These are phyloP conservation scores for Cladobotryum protrusum DNA, from an alignment of 2,329 filamentous ascomycete species.

Conservation along the genomic window DNA sequence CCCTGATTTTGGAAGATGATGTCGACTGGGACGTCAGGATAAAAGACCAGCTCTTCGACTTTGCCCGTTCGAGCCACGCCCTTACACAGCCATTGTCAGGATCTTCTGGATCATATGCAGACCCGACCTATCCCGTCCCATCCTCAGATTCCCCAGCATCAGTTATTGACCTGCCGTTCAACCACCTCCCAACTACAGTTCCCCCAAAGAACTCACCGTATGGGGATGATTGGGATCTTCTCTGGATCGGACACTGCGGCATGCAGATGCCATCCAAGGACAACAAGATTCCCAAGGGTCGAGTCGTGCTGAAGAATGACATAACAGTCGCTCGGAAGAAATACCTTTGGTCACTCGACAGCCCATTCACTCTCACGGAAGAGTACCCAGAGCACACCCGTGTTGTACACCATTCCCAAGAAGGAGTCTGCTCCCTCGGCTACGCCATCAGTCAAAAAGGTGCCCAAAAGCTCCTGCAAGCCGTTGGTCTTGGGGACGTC, in stretches of 20 bases:
- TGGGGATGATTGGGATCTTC: constrained; percentile 44
- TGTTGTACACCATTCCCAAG: constrained; percentile 36
- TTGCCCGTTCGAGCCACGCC: constrained; percentile 7
- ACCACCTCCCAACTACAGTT: not conserved
- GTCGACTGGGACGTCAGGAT: constrained; percentile 38
- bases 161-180: constrained; percentile 1
- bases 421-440: constrained; percentile 35
- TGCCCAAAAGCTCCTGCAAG: constrained; percentile 35
- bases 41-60: constrained; percentile 16
- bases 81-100: not conserved
- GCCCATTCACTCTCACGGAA: not conserved
- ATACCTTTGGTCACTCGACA: not conserved
- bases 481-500: constrained; percentile 30
- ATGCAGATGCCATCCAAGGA: constrained; percentile 25
- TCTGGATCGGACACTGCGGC: constrained; percentile 45
- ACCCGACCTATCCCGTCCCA: not conserved
- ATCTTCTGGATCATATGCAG: not conserved
- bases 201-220: constrained; percentile 30
- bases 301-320: not conserved
- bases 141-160: not conserved
- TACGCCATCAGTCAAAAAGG: constrained; percentile 40
- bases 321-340: not conserved
- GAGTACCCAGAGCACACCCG: constrained; percentile 34
- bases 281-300: not conserved
- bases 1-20: constrained; percentile 39